Evolutionary conservation across 345 rosid genomes (phyloP), one percentile per base, ranked within the genome.

Genomic region (Pugionium cornutum): DNA sequence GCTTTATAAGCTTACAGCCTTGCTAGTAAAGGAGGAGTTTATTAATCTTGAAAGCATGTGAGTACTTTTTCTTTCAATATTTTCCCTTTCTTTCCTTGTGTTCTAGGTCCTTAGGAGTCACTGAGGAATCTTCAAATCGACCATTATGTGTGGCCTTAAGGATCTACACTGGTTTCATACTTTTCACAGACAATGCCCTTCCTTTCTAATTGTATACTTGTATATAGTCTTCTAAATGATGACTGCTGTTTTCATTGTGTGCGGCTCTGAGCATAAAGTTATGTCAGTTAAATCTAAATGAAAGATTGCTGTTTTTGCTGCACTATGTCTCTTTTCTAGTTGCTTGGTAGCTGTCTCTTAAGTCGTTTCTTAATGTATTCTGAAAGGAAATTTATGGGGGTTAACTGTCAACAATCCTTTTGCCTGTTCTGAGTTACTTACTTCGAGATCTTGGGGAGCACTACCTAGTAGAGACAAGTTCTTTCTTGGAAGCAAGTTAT

Each of bases 41-140:
- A 91, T 95, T 77, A 86, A 84, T 77, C 98, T 95, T 69, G 89
- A 88, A 70, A 83, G 91, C 83, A 92, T 95, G 99, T 89, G 76
- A 86, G 99, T 78, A 51, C 11, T 60, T 45, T 62, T 43, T 59
- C 29, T 53, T 50, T 52, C 32, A 55, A 34, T 45, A 58, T 50
- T 48, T 45, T 3, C 7, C 62, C 34, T 44, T 52, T 58, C 47
- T 9, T 62, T 61, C 36, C 29, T 63, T 64, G 36, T 18, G 42
- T 64, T 32, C 31, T 31, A 39, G 44, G 54, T 31, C 45, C 34
- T 27, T 63, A 39, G 36, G 7, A 62, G 50, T 35, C 65, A 49
- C 11, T 64, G 40, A 8, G 45, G 29, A 56, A 56, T 57, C 10
- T 33, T 40, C 30, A 31, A 32, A 36, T 57, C 32, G 18, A 25